Percentiles rank a stretch among this genome's conserved stretches.
Conservation (phyloP, 805 yeast species). For the Brettanomyces custersianus region DNA sequence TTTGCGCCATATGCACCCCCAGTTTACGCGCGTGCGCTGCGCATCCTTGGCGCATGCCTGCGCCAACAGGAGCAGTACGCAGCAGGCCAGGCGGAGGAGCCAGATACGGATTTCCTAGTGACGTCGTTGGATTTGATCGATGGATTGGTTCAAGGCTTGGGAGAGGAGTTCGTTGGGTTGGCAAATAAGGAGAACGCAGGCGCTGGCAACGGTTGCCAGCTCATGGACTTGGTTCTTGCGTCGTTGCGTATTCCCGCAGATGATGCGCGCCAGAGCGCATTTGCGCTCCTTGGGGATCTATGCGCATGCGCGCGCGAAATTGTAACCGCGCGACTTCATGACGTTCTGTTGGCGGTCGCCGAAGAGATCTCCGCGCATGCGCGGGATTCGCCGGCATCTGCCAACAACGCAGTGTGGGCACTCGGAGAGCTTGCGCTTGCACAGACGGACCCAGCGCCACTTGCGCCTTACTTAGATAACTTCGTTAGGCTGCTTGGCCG, state of each 20-base stretch:
- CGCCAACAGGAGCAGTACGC: constrained; percentile 59
- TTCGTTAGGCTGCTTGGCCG: constrained; percentile 50
- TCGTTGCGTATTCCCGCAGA: constrained; percentile 68
- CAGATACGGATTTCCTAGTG: constrained; percentile 85
- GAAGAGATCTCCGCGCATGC: constrained; percentile 53
- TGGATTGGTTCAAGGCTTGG: constrained; percentile 87
- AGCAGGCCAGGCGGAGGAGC: no score
- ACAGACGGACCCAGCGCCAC: constrained; percentile 36
- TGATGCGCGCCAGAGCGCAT: constrained; percentile 91
- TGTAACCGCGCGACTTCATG: constrained; percentile 38
- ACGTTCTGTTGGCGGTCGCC: constrained; percentile 56
- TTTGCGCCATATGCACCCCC: constrained; percentile 87
- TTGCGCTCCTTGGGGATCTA: constrained; percentile 86
- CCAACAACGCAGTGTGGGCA: constrained; percentile 91
- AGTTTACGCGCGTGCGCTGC: constrained; percentile 69
- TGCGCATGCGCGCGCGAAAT: constrained; percentile 47
- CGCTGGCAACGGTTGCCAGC: constrained; percentile 17
- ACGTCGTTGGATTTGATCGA: constrained; percentile 86
- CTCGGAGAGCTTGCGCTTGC: constrained; percentile 78
- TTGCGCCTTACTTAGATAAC: constrained; percentile 45
- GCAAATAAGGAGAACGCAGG: constrained; percentile 12
- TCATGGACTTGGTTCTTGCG: constrained; percentile 55
- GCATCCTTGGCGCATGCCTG: constrained; percentile 60
- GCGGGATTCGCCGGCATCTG: constrained; percentile 49
- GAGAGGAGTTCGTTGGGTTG: constrained; percentile 49